Evolutionary conservation across 495 filamentous ascomycete genomes (phyloP).

Genomic region (Parmelia sp.): DNA sequence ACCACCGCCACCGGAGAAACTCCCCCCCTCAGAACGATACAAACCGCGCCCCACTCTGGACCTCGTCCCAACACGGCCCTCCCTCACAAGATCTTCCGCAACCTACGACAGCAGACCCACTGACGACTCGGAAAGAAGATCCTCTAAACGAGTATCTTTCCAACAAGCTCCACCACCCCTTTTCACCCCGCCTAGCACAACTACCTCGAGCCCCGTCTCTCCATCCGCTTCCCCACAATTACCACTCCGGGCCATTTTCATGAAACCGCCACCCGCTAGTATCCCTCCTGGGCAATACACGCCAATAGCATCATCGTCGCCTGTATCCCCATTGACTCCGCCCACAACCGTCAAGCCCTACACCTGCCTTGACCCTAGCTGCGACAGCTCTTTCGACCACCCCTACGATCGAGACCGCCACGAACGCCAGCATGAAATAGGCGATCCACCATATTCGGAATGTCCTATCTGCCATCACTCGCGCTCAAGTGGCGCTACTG

Average conservation of each 20-base stretch:
- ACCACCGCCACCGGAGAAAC: not conserved
- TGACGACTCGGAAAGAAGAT: not conserved
- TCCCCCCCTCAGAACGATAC: not conserved
- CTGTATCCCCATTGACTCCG: not conserved
- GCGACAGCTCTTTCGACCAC: not conserved
- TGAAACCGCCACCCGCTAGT: not conserved
- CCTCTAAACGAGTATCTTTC: not conserved
- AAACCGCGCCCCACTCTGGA: not conserved
- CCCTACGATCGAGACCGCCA: constrained; percentile 1
- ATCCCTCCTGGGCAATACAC: constrained; percentile 3
- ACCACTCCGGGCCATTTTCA: not conserved
- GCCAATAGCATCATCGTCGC: not conserved
- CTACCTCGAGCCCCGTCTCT: constrained; percentile 1
- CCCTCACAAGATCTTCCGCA: not conserved
- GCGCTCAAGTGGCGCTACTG: not conserved
- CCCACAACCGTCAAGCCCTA: not conserved
- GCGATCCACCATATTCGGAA: not conserved
- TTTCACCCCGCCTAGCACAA: not conserved
- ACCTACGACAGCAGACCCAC: not conserved
- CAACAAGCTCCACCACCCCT: not conserved
- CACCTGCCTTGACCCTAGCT: not conserved
- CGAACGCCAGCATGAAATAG: not conserved
- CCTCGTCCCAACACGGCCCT: not conserved
- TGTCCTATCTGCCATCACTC: not conserved
- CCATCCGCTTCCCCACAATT: not conserved